Conservation (phyloP, 805 yeast genomes). For the Saturnispora besseyi region DNA sequence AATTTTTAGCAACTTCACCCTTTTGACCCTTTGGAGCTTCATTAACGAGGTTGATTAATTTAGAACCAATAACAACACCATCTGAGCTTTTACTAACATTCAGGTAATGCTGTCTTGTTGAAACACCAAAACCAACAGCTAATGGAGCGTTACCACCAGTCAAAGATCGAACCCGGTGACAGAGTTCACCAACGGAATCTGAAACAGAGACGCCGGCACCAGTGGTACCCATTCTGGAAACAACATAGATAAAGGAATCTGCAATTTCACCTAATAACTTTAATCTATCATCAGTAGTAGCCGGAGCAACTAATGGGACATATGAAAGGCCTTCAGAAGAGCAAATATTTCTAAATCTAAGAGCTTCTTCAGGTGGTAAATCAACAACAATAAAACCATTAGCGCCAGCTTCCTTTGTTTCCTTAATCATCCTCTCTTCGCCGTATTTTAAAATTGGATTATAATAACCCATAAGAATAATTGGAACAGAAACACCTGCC, state of each 20-base stretch:
- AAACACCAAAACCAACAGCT: slow-evolving; percentile 96
- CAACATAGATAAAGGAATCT: slow-evolving; percentile 93
- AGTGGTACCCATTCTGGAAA: slow-evolving; percentile 96
- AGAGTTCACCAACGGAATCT: slow-evolving; percentile 53
- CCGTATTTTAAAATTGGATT: slow-evolving; percentile 90
- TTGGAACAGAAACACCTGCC: slow-evolving; percentile 80
- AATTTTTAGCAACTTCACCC: slow-evolving; percentile 54
- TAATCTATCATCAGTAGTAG: slow-evolving; percentile 86
- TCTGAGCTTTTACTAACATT: slow-evolving; percentile 76
- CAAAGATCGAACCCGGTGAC: slow-evolving; percentile 64
- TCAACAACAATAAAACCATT: slow-evolving; percentile 93
- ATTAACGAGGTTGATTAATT: slow-evolving; percentile 61
- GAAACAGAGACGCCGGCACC: slow-evolving; percentile 72
- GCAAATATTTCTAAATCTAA: slow-evolving; percentile 71
- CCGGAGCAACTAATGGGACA: slow-evolving; percentile 93
- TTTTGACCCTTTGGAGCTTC: slow-evolving; percentile 55
- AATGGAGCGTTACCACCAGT: slow-evolving; percentile 70
- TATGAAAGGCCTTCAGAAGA: slow-evolving; percentile 63
- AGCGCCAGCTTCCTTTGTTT: slow-evolving; percentile 82
- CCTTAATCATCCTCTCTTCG: slow-evolving; percentile 71
- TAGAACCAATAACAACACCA: slow-evolving; percentile 95
- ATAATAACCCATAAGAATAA: slow-evolving; percentile 94
- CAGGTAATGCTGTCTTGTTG: slow-evolving; percentile 83
- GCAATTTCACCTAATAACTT: slow-evolving; percentile 74
- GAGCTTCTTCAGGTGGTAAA: slow-evolving; percentile 96